Evolutionary conservation across 768 basidiomycete species (phyloP).

Genomic region (Mycena kentingensis): DNA sequence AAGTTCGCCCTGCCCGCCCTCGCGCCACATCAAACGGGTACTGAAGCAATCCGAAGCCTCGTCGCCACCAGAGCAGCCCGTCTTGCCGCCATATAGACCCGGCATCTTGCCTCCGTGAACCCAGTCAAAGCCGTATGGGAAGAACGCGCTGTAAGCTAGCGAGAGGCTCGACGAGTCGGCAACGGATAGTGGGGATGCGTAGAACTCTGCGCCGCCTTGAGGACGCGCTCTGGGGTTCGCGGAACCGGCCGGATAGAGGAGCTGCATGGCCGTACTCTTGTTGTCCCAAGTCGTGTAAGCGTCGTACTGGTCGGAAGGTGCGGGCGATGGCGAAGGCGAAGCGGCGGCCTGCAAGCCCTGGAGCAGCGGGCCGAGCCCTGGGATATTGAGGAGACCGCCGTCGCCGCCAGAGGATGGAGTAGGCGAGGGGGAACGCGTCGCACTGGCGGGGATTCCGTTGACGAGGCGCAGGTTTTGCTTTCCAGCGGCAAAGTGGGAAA

Average conservation of each 20-base stretch:
- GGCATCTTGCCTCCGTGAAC: constrained; percentile 85
- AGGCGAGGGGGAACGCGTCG: constrained; percentile 28
- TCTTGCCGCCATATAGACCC: constrained; percentile 73
- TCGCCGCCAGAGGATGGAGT: constrained; percentile 14
- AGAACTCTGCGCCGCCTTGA: constrained; percentile 74
- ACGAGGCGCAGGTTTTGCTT: constrained; percentile 58
- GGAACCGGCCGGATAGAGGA: constrained; percentile 69
- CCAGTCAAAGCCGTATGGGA: constrained; percentile 73
- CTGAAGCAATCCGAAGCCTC: constrained; percentile 78
- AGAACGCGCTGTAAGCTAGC: constrained; percentile 73
- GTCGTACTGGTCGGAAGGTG: neutral
- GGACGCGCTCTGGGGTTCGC: constrained; percentile 67
- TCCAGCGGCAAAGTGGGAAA: constrained; percentile 58
- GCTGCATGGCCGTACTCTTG: constrained; percentile 51
- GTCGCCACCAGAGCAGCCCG: constrained; percentile 71
- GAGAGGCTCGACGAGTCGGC: constrained; percentile 52
- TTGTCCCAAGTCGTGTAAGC: constrained; percentile 28
- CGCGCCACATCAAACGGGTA: constrained; percentile 84
- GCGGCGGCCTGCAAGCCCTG: too few relatives aligned
- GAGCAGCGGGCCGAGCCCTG: constrained; percentile 8
- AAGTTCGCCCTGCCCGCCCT: constrained; percentile 68
- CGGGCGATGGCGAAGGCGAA: neutral
- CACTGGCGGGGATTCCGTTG: constrained; percentile 44
- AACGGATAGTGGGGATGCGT: constrained; percentile 48
- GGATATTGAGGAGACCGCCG: constrained; percentile 15